Percentiles rank a stretch among this genome's conserved stretches.
Conservation (phyloP, 2,329 filamentous ascomycete genomes). For the Botrytis fragariae region DNA sequence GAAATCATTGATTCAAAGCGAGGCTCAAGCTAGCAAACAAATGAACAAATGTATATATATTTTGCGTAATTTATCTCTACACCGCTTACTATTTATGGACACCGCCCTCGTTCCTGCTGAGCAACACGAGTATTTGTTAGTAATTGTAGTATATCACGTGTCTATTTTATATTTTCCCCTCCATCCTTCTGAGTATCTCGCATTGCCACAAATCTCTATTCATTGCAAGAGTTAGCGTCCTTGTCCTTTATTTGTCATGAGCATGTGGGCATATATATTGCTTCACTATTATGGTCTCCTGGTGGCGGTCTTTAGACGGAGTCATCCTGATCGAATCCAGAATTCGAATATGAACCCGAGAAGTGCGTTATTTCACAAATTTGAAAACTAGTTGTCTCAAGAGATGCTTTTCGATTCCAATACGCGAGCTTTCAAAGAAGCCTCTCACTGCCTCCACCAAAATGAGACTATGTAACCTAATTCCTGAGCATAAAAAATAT, state of each 20-base stretch:
- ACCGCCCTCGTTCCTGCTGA: neutral
- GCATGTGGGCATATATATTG: too few species aligned
- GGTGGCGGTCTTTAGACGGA: too few species aligned
- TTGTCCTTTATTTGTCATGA: too few species aligned
- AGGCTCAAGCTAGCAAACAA: neutral
- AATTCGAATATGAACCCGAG: too few species aligned
- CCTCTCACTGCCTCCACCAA: too few species aligned
- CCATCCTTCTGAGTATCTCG: neutral
- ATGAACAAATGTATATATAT: neutral
- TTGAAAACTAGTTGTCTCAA: neutral
- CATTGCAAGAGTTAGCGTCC: too few species aligned
- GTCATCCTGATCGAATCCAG: too few species aligned
- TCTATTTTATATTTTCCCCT: neutral
- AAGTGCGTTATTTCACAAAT: neutral
- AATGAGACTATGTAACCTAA: neutral
- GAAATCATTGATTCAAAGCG: neutral
- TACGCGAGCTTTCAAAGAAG: too few species aligned
- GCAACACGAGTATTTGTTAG: neutral
- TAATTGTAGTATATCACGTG: neutral
- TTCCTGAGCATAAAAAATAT: neutral
- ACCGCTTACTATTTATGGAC: slow-evolving; percentile 2
- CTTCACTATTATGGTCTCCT: too few species aligned
- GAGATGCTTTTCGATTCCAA: neutral
- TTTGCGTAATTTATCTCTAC: neutral
- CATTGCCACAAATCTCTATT: neutral